phyloP scores from a whole-genome alignment of 129 eudicot genomes.

The Erigeron canadensis region DNA sequence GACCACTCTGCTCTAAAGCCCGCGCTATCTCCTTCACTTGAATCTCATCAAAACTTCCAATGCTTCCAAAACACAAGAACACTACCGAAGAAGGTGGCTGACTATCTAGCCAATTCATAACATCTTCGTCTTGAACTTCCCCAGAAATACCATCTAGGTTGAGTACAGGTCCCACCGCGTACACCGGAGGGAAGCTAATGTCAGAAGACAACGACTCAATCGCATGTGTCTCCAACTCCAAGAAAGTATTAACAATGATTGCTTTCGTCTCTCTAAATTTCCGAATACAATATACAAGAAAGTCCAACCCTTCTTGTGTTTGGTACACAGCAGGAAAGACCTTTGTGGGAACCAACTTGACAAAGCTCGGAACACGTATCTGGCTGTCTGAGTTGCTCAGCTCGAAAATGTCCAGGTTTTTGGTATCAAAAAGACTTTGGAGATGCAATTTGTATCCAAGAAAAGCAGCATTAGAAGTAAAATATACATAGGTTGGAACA shows the following conservation, averaged over 20 bases:
- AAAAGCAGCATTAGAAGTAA: conserved; percentile 32
- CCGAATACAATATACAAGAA: conserved; percentile 1
- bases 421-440: conserved; percentile 2
- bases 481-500: conserved; percentile 28
- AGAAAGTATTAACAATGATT: conserved; percentile 18
- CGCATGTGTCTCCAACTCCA: conserved; percentile 18
- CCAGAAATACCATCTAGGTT: conserved; percentile 4
- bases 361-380: conserved; percentile 10
- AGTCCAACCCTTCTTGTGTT: conserved; percentile 15
- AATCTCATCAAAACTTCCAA: neutral
- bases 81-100: conserved; percentile 8
- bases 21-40: conserved; percentile 15
- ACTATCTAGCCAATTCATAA: neutral
- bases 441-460: conserved; percentile 14
- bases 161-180: conserved; percentile 24
- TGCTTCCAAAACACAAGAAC: conserved; percentile 15
- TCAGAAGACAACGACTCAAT: conserved; percentile 17
- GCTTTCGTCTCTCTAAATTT: conserved; percentile 16
- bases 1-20: conserved; percentile 2
- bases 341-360: conserved; percentile 14
- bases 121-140: neutral
- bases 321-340: conserved; percentile 26
- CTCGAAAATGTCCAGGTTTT: conserved; percentile 1
- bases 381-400: conserved; percentile 15
- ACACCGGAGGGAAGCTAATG: conserved; percentile 4